Evolutionary conservation across 2,329 filamentous ascomycete species (phyloP).

Genomic region (Penicillium capsulatum): DNA sequence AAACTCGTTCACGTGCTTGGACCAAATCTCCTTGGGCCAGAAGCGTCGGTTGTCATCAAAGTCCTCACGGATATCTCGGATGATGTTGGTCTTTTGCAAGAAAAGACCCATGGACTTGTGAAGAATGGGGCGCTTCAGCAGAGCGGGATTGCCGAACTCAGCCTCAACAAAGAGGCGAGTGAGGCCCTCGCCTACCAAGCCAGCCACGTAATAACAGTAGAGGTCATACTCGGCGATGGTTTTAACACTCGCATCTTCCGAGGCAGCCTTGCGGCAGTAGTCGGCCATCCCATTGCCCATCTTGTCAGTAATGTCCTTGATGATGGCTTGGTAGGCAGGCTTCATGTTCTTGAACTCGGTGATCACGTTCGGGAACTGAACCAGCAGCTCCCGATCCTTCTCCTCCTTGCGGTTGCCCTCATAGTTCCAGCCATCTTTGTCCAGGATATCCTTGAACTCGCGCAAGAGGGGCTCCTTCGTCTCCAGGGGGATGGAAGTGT

Average conservation of each 20-base stretch:
- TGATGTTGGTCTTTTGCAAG: conserved; percentile 97
- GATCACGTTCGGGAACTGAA: conserved; percentile 85
- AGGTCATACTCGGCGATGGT: conserved; percentile 86
- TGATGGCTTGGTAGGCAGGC: conserved; percentile 75
- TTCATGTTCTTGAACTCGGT: conserved; percentile 85
- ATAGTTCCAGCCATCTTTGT: conserved; percentile 86
- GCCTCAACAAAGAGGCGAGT: conserved; percentile 87
- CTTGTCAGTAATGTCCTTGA: conserved; percentile 84
- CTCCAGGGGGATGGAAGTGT: conserved; percentile 81
- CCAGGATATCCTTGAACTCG: conserved; percentile 72
- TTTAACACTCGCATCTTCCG: conserved; percentile 73
- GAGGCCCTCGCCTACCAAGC: conserved; percentile 89
- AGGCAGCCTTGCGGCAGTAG: conserved; percentile 78
- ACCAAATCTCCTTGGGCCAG: conserved; percentile 96
- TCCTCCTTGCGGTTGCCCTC: conserved; percentile 80
- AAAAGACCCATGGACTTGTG: conserved; percentile 97
- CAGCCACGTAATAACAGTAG: conserved; percentile 98
- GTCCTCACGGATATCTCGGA: conserved; percentile 90
- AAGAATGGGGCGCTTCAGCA: conserved; percentile 72
- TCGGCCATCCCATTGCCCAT: conserved; percentile 99
- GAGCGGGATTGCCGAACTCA: conserved; percentile 77
- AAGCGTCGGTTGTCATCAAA: conserved; percentile 81
- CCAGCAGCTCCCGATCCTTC: conserved; percentile 87
- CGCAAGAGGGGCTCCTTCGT: conserved; percentile 84
- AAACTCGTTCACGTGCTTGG: conserved; percentile 85